A percentile compares a stretch with the other conserved stretches of the same genome.
Evolutionary conservation across 78 protist genomes (phyloP).

Genomic region (Anaeramoeba flamelloides): DNA sequence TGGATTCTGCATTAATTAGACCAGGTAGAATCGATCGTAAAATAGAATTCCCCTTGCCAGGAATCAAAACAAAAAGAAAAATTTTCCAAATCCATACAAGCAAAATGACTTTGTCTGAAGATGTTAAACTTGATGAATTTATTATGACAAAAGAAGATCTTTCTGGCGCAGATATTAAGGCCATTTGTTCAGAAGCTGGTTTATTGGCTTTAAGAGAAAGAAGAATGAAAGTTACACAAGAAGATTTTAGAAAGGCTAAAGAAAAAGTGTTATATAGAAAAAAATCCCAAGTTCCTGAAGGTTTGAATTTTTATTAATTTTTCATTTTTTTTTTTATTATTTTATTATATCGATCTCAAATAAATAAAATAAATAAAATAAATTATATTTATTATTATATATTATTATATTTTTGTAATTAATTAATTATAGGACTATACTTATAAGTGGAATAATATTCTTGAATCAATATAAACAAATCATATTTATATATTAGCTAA

Average conservation of each 20-base stretch:
- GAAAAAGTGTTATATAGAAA: constrained; percentile 64
- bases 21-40: constrained; percentile 99
- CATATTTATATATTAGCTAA: too few species aligned
- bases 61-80: constrained; percentile 60
- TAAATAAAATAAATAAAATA: too few species aligned
- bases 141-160: constrained; percentile 89
- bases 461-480: too few species aligned
- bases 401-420: too few species aligned
- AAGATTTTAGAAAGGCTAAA: constrained; percentile 53
- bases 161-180: constrained; percentile 83
- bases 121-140: constrained; percentile 89
- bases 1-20: constrained; percentile 95
- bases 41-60: constrained; percentile 98
- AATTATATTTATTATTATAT: too few species aligned
- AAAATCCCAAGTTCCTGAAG: constrained; percentile 64
- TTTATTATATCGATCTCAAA: too few species aligned
- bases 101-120: constrained; percentile 77
- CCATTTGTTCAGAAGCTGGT: constrained; percentile 99
- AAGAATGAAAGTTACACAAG: constrained; percentile 82
- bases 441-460: too few species aligned
- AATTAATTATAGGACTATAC: too few species aligned
- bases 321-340: too few species aligned
- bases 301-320: too few species aligned
- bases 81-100: constrained; percentile 35
- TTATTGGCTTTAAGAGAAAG: constrained; percentile 94